These are phyloP conservation scores for Cyathus striatus DNA, from an alignment of 768 basidiomycete species.

Conservation along the genomic window DNA sequence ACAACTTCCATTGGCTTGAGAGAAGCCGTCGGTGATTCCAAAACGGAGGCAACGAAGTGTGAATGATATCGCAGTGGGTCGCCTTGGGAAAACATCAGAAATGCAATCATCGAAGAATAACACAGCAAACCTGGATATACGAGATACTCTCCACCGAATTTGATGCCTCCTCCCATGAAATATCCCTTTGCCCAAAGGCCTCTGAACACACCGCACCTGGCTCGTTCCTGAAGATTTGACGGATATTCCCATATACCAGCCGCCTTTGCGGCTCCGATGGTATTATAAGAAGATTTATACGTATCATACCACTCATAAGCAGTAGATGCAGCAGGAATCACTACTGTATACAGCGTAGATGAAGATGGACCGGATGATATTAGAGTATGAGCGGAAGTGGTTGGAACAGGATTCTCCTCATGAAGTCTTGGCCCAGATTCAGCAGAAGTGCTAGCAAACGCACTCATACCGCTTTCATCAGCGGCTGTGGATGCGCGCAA, in stretches of 20 bases:
- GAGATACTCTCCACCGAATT: constrained; percentile 94
- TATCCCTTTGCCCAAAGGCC: constrained; percentile 80
- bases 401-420: constrained; percentile 6
- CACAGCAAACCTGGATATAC: constrained; percentile 82
- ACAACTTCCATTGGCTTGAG: constrained; percentile 92
- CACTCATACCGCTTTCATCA: constrained; percentile 2
- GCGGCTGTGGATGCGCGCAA: constrained; percentile 8
- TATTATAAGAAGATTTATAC: constrained; percentile 36
- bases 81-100: constrained; percentile 38
- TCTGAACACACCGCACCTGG: constrained; percentile 75
- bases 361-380: too few species aligned
- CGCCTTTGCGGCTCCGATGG: constrained; percentile 53
- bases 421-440: too few species aligned
- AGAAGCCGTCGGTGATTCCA: constrained; percentile 51
- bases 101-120: not conserved
- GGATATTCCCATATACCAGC: constrained; percentile 82
- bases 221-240: constrained; percentile 54
- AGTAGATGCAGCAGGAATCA: constrained; percentile 62
- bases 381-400: constrained; percentile 7
- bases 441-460: not conserved
- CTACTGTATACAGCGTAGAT: constrained; percentile 42
- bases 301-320: constrained; percentile 66
- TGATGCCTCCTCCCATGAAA: constrained; percentile 86
- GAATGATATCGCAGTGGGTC: constrained; percentile 96
- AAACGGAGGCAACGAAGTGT: constrained; percentile 85